Evolutionary conservation across 768 basidiomycete species (phyloP).

Genomic region (Boletus fagicola): DNA sequence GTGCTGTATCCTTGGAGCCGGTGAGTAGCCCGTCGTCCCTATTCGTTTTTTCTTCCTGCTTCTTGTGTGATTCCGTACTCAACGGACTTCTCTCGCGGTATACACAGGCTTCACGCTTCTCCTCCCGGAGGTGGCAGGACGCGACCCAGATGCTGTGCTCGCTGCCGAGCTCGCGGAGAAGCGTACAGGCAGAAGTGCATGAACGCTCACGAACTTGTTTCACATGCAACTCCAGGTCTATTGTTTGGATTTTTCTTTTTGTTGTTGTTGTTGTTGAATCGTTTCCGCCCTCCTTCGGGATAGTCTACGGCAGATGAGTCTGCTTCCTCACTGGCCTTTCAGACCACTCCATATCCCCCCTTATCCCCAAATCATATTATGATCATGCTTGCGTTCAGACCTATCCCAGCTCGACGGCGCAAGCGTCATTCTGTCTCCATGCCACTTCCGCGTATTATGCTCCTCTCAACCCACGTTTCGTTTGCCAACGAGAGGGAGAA

Average conservation of each 20-base stretch:
- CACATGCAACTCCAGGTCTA: not conserved
- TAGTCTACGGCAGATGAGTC: too few relatives aligned
- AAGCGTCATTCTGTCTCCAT: not conserved
- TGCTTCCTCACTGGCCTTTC: too few relatives aligned
- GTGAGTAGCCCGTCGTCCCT: slow-evolving; percentile 19
- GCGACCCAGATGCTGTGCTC: slow-evolving; percentile 49
- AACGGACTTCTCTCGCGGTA: not conserved
- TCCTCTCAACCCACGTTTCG: not conserved
- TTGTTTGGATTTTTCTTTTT: not conserved
- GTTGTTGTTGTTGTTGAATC: too few relatives aligned
- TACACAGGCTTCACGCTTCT: slow-evolving; percentile 40
- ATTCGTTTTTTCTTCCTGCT: not conserved
- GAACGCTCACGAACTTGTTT: not conserved
- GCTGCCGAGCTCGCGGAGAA: slow-evolving; percentile 38
- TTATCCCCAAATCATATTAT: not conserved
- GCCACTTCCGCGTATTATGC: not conserved
- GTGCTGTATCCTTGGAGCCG: slow-evolving; percentile 58
- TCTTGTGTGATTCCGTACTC: not conserved
- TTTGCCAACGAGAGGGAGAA: not conserved
- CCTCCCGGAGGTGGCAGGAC: slow-evolving; percentile 50
- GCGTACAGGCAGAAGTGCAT: not conserved
- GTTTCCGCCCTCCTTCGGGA: too few relatives aligned
- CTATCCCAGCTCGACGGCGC: not conserved
- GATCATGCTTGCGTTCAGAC: not conserved
- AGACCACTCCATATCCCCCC: not conserved